Evolutionary conservation across 1,284 basidiomycete genomes (phyloP).

Genomic region (Moesziomyces sp.): DNA sequence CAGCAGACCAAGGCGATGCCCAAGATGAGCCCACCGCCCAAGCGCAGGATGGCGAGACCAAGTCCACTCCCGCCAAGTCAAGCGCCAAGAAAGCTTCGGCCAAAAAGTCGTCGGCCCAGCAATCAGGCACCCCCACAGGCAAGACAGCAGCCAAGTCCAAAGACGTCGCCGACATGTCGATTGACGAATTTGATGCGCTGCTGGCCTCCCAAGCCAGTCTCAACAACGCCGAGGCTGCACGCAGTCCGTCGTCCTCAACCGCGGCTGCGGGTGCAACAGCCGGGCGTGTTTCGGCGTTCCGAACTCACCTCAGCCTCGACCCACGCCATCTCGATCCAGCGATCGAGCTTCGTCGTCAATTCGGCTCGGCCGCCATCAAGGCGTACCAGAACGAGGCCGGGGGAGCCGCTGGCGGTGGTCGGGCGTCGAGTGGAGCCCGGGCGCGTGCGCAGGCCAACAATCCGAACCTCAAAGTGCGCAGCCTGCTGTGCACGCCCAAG

Average conservation of each 20-base stretch:
- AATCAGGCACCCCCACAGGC: neutral
- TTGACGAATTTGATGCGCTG: constrained; percentile 61
- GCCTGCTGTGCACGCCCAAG: constrained; percentile 60
- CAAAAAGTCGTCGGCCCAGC: constrained; percentile 18
- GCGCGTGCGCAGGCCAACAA: constrained; percentile 58
- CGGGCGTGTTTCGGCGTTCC: constrained; percentile 30
- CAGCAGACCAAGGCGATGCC: neutral
- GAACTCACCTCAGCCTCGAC: constrained; percentile 52
- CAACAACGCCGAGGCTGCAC: constrained; percentile 5
- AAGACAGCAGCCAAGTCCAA: constrained; percentile 9
- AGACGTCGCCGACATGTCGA: constrained; percentile 61
- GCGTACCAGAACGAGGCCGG: constrained; percentile 59
- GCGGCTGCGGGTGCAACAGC: neutral
- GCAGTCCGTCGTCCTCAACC: constrained; percentile 1
- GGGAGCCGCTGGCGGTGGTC: constrained; percentile 9
- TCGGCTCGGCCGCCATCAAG: constrained; percentile 66
- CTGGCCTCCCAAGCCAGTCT: constrained; percentile 54
- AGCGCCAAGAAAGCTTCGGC: constrained; percentile 29
- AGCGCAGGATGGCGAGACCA: neutral
- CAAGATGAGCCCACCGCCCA: constrained; percentile 1
- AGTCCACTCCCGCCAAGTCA: neutral
- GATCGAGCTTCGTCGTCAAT: constrained; percentile 63
- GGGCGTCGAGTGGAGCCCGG: constrained; percentile 34
- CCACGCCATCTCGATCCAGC: constrained; percentile 56
- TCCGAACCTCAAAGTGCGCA: constrained; percentile 59